phyloP scores from a whole-genome alignment of 2,329 filamentous ascomycete genomes.

The Fusarium udum region DNA sequence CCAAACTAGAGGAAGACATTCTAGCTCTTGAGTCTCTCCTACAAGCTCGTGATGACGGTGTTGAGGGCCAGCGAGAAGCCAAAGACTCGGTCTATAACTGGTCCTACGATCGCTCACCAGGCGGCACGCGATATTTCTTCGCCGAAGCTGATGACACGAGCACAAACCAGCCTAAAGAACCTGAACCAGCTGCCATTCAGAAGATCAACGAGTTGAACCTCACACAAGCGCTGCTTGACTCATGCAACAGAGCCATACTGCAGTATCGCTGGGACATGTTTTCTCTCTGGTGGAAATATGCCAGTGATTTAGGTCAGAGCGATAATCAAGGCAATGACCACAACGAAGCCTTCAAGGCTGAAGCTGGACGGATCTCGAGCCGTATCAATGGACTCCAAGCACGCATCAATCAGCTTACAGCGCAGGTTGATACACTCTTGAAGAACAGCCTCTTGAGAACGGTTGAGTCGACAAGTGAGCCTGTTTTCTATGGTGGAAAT shows the following conservation, averaged over 20 bases:
- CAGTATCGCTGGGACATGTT: slow-evolving; percentile 53
- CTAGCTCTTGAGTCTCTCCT: slow-evolving; percentile 43
- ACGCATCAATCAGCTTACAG: background rate
- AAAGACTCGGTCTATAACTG: slow-evolving; percentile 46
- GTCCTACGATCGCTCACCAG: slow-evolving; percentile 39
- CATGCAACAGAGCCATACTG: slow-evolving; percentile 17
- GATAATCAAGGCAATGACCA: background rate
- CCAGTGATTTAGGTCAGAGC: background rate
- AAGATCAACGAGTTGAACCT: slow-evolving; percentile 31
- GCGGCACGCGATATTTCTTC: slow-evolving; percentile 43
- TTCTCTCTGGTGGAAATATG: slow-evolving; percentile 53
- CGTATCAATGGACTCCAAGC: background rate
- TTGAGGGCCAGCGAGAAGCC: slow-evolving; percentile 45
- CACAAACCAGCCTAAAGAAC: slow-evolving; percentile 9
- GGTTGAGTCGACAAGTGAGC: slow-evolving; percentile 38
- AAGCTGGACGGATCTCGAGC: background rate
- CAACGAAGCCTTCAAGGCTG: background rate
- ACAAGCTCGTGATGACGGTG: slow-evolving; percentile 45
- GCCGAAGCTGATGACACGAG: slow-evolving; percentile 20
- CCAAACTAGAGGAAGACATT: slow-evolving; percentile 44
- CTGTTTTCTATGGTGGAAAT: slow-evolving; percentile 41
- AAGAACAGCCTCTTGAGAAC: background rate
- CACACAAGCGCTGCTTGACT: slow-evolving; percentile 38
- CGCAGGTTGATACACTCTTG: background rate
- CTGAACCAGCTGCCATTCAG: background rate